These are phyloP conservation scores for Ophidiomyces ophidiicola DNA, from an alignment of 2,329 filamentous ascomycete genomes.

Conservation along the genomic window DNA sequence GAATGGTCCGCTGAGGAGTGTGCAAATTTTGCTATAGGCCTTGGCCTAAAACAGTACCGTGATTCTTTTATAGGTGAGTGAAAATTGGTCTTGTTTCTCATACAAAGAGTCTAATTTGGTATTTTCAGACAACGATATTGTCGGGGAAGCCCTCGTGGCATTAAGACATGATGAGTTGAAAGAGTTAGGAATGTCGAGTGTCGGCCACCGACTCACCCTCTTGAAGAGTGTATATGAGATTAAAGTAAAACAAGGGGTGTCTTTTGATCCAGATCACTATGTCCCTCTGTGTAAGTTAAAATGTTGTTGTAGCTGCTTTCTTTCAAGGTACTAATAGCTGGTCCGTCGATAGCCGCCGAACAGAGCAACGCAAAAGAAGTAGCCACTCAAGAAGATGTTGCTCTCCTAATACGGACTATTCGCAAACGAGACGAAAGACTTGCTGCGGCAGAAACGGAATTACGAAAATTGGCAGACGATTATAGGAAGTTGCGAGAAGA, in stretches of 20 bases:
- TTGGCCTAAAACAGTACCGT: conserved; percentile 72
- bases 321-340: no score
- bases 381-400: conserved; percentile 86
- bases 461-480: conserved; percentile 74
- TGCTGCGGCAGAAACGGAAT: conserved; percentile 65
- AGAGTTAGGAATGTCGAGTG: conserved; percentile 84
- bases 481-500: conserved; percentile 83
- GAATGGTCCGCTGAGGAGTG: conserved; percentile 69
- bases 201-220: conserved; percentile 87
- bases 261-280: conserved; percentile 86
- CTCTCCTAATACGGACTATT: conserved; percentile 78
- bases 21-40: conserved; percentile 70
- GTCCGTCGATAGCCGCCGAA: conserved; percentile 59
- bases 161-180: conserved; percentile 87
- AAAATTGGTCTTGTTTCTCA: background rate
- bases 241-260: conserved; percentile 85
- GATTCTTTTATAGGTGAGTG: conserved; percentile 68
- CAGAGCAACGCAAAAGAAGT: conserved; percentile 72
- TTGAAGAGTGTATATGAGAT: conserved; percentile 93
- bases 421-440: conserved; percentile 84
- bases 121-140: conserved; percentile 72
- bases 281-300: conserved; percentile 69
- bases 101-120: background rate
- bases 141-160: conserved; percentile 79
- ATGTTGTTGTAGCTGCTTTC: background rate